Base-by-base conservation (phyloP, 2,329 filamentous ascomycete genomes). In the Elsinoe batatas region DNA sequence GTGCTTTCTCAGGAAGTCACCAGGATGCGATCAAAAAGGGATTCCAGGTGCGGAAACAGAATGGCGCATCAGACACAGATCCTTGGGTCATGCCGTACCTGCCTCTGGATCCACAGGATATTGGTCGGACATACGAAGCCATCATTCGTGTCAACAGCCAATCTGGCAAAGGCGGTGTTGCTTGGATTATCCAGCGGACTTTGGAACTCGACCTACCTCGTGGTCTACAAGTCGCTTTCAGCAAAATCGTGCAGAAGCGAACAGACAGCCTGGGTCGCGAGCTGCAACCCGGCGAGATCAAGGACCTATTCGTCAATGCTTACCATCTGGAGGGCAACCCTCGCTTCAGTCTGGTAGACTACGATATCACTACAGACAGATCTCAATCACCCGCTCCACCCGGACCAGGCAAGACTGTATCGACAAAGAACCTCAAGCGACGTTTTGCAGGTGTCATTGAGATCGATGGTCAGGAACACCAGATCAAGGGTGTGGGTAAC, bases 81-180 rank as follows among this genome's bases (percentile, higher is more conserved):
- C 75, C 73, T 38, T 97, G 91, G 91, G 76, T 87, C 63, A 79
- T 96, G 37, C 91, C 91, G 0, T 97, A 97, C 68, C 84, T 97
- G 49, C 91, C 91, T 11, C 80, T 97, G 64, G 91, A 97, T 66
- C 91, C 91, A 4, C 79, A 87, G 66, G 91, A 97, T 66, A 95
- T 97, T 61, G 91, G 91, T 51, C 84, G 91, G 57, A 96, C 85
- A n/a, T 97, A 97, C 79, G 91, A 97, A 73, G 91, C 91, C 58
- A 87, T 97, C 67, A 97, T 97, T 68, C 87, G 91, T 58, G 91
- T 97, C 79, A 98, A 97, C 77, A 95, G 88, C 15, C 91, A 97
- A 70, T 88, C 83, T 64, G 91, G 91, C 61, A 97, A 98, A 75
- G 91, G 91, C 59, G 93, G 93, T 64, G 85, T 88, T 58, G 91